Percentiles rank a stretch among this genome's conserved stretches.
Conservation (phyloP, 2,329 filamentous ascomycete species). For the Aspergillus sergii region DNA sequence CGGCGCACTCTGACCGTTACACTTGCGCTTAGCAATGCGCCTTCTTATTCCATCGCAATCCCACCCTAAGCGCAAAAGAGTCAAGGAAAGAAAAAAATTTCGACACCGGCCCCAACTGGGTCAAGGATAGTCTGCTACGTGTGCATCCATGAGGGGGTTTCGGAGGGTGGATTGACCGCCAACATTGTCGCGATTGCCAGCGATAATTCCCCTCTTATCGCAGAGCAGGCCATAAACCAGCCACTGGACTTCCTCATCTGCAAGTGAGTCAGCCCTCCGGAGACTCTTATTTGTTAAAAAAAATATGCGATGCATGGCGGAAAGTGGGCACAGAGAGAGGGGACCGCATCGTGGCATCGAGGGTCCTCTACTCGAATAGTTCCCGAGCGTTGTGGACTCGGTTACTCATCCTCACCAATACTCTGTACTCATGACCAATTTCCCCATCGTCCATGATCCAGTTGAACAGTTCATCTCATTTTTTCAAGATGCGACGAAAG, state of each 20-base stretch:
- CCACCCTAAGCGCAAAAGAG: background rate
- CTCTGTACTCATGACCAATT: background rate
- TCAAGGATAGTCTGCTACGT: conserved; percentile 2
- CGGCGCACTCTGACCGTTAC: background rate
- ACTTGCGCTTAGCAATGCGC: conserved; percentile 2
- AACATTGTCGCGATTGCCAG: background rate
- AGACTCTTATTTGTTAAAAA: background rate
- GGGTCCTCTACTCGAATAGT: background rate
- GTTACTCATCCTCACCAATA: background rate
- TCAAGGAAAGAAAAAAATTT: background rate
- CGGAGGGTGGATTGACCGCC: background rate
- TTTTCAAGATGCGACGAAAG: background rate
- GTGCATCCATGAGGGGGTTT: conserved; percentile 1
- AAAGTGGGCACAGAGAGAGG: background rate
- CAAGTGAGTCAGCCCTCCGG: background rate
- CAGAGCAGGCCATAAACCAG: background rate
- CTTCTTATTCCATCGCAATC: background rate
- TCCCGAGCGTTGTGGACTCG: background rate
- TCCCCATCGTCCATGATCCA: background rate
- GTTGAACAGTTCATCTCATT: background rate
- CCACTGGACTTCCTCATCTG: background rate
- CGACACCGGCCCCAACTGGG: background rate
- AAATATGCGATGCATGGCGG: background rate
- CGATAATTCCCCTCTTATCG: conserved; percentile 1
- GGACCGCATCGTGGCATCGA: conserved; percentile 2